These are phyloP conservation scores for Claviceps maximensis DNA, from an alignment of 2,329 filamentous ascomycete species.

Conservation along the genomic window DNA sequence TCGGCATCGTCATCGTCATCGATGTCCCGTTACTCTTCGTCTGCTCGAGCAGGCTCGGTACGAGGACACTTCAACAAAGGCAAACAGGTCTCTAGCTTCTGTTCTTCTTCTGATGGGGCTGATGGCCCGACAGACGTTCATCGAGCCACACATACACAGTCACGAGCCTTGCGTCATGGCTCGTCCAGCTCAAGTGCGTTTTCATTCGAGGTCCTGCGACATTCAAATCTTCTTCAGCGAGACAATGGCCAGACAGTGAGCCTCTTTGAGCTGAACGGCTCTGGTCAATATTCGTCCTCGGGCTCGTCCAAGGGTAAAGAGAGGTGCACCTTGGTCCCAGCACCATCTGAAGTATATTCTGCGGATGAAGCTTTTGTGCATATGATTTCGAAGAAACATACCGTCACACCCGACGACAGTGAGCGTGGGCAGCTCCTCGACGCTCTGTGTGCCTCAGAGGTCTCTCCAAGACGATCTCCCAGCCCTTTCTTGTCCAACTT, in stretches of 20 bases:
- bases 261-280: not conserved
- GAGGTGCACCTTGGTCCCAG: not conserved
- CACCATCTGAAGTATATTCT: not conserved
- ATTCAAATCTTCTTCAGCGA: not conserved
- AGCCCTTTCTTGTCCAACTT: not conserved
- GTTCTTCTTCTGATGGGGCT: not conserved
- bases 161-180: not conserved
- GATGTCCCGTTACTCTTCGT: not conserved
- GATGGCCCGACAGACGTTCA: not conserved
- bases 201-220: slow-evolving; percentile 1
- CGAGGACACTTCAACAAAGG: not conserved
- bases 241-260: not conserved
- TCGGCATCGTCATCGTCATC: not conserved
- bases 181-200: not conserved
- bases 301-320: not conserved
- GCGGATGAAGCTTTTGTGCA: not conserved
- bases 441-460: not conserved
- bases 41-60: not conserved
- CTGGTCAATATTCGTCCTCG: slow-evolving; percentile 1
- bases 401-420: not conserved
- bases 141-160: not conserved
- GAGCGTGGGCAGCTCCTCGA: slow-evolving; percentile 2
- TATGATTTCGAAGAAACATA: not conserved
- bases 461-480: not conserved
- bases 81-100: not conserved